Percentiles rank a stretch among this genome's conserved stretches.
phyloP scores from a whole-genome alignment of 768 basidiomycete genomes.

The Auriculariales sp. region DNA sequence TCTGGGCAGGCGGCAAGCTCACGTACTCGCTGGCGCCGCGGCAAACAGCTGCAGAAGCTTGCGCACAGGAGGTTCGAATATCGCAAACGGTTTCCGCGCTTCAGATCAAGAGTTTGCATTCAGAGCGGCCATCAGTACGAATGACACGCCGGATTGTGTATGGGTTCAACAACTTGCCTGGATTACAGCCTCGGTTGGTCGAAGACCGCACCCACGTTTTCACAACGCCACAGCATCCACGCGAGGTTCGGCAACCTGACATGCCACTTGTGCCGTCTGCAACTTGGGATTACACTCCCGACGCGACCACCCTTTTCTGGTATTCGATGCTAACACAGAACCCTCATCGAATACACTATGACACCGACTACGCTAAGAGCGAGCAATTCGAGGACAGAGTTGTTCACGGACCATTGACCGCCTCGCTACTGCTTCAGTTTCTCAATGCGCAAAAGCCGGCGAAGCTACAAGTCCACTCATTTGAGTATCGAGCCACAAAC shows the following conservation, averaged over 20 bases:
- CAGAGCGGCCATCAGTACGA: background rate
- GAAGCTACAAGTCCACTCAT: background rate
- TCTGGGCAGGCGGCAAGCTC: background rate
- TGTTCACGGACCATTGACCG: background rate
- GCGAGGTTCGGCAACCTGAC: background rate
- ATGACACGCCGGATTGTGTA: background rate
- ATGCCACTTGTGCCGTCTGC: background rate
- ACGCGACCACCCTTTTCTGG: background rate
- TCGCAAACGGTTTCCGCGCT: background rate
- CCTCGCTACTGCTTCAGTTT: background rate
- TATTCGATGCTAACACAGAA: background rate
- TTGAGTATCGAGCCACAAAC: background rate
- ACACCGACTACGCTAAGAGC: background rate
- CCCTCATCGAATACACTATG: background rate
- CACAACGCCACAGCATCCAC: background rate
- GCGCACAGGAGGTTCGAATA: background rate
- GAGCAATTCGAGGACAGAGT: background rate
- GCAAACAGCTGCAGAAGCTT: background rate
- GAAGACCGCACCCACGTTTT: background rate
- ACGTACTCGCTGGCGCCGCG: background rate
- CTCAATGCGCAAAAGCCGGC: background rate
- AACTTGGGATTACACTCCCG: background rate
- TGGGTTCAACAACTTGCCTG: background rate
- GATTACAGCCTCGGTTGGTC: background rate
- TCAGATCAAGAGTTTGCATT: background rate